Evolutionary conservation across 208 protist genomes (phyloP), one percentile per base, ranked within the genome.

Genomic region (Crithidia bombi): DNA sequence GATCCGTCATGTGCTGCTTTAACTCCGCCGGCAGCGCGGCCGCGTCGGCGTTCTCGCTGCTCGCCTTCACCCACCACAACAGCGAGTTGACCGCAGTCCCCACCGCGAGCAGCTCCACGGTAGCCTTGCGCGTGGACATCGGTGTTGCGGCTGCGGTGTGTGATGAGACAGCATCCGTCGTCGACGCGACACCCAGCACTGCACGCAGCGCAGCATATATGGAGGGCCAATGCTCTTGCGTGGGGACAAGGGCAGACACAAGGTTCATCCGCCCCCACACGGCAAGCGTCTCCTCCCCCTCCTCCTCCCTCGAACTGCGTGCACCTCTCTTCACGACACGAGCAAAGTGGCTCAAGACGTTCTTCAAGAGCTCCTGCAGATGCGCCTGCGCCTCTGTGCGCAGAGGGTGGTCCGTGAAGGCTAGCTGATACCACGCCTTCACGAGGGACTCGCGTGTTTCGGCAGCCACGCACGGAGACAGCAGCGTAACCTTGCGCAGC

Each of bases 341-440:
- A 6, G 55, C 38, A 23, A 92, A 64, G 55, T 93, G 87, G 44
- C 73, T 63, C 14, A 89, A 6, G 0, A 89, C 74, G 26, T 73
- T 73, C 54, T 82, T 84, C n/a, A 79, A 65, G 12, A 93, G 50
- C 69, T 92, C 85, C 62, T 88, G 75, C 59, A 96, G 50, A 50
- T 96, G 85, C 21, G 75, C 85, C 57, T 86, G 54, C 0, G 86
- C 89, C 49, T 86, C 82, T 36, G n/a, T 83, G 28, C 76, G 82
- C 19, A 93, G 55, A 0, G 85, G 81, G 64, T 91, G 82, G 47
- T 86, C 83, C 32, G 81, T 78, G 66, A 77, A 75, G 41, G 72
- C 71, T 30, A 96, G 65, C 1, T 82, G 68, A 57, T 86, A 58
- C 92, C 92, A 96, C 11, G 87, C 89, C n/a, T 72, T 58, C 17